These are phyloP conservation scores for Xerocomellus dryophilus DNA, from an alignment of 768 basidiomycete species.

Conservation along the genomic window DNA sequence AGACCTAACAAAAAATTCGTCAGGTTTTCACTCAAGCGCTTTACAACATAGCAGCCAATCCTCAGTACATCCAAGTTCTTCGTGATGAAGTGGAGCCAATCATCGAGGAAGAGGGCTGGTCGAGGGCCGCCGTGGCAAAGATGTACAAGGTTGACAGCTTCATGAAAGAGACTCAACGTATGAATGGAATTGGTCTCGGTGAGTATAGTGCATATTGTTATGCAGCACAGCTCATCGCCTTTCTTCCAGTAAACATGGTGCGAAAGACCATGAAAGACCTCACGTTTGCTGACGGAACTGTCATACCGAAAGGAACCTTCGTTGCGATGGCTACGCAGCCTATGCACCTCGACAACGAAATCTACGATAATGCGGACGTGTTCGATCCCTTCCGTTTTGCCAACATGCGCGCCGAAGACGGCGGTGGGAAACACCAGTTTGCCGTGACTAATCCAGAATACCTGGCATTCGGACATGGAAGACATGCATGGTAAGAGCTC, in stretches of 20 bases:
- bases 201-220: not conserved
- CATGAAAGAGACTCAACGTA: conserved; percentile 22
- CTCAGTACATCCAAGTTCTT: conserved; percentile 11
- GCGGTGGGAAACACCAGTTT: conserved; percentile 31
- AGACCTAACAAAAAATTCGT: not conserved
- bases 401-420: conserved; percentile 31
- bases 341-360: conserved; percentile 19
- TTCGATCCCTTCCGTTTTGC: conserved; percentile 39
- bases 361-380: conserved; percentile 32
- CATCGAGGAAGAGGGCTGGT: conserved; percentile 16
- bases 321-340: conserved; percentile 23
- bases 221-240: not conserved
- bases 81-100: conserved; percentile 18
- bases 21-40: conserved; percentile 14
- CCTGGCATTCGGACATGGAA: conserved; percentile 36
- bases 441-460: conserved; percentile 32
- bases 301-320: conserved; percentile 34
- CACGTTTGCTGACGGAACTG: conserved; percentile 37
- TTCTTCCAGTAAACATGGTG: conserved; percentile 1
- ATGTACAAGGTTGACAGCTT: conserved; percentile 23
- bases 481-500: conserved; percentile 12
- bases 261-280: conserved; percentile 14
- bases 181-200: conserved; percentile 30
- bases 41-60: conserved; percentile 11
- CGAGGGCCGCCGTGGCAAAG: conserved; percentile 13